Evolutionary conservation across 345 rosid species (phyloP), one percentile per base, ranked within the genome.

Genomic region (Gossypium longicalyx): DNA sequence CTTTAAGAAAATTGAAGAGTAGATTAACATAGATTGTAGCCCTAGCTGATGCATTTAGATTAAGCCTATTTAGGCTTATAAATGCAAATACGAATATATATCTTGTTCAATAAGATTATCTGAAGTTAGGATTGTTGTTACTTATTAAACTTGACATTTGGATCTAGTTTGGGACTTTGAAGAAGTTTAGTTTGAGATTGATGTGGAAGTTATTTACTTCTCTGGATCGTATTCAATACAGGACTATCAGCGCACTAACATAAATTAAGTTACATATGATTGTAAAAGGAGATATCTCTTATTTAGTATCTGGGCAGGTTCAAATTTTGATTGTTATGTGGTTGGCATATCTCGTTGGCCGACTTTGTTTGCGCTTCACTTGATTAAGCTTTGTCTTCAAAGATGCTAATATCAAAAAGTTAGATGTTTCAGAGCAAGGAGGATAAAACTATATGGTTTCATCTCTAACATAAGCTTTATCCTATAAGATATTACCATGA

Each of bases 351-450:
- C 56, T 47, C 9, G 49, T 22, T 23, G 71, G 51, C 20, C 8
- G 38, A 45, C 20, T 47, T 67, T 47, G 41, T 23, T 49, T 25
- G 44, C 15, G 12, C 1, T 16, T 12, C 13, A 3, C 57, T 67
- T 67, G 71, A 23, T 47, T 67, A 48, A 23, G 56, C 70, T 66
- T 66, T 44, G 53, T 44, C 29, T 44, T 66, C 29, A 2, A 66
- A 17, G 69, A 65, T n/a, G 44, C 25, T 11, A 3, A 2, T 19
- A 2, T 43, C 7, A 25, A 44, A 65, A 62, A 20, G 70, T 44
- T 19, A 6, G 10, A 44, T 65, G 12, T 3, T 66, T 66, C 13
- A 10, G 34, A 19, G 12, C 27, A 6, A 20, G 9, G 53, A 66
- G 17, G 29, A 44, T 44, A 12, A 44, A 54, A 54, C 59, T 53